Conservation (phyloP, 148 eudicot genomes). For the Diospyros lotus region DNA sequence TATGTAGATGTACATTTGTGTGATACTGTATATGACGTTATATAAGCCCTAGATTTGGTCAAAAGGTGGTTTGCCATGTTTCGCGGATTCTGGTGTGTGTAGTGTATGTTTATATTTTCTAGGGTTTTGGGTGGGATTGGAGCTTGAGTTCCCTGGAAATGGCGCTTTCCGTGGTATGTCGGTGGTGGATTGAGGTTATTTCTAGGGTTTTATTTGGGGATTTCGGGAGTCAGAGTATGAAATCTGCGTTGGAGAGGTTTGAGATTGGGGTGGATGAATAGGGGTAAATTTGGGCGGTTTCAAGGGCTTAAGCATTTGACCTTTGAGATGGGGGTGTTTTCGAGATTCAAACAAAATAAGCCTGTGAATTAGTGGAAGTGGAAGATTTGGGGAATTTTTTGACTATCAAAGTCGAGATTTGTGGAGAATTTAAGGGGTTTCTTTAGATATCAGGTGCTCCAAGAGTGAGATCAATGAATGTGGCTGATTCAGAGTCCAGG, state of each 20-base stretch:
- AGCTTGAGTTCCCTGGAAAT: slow-evolving; percentile 5
- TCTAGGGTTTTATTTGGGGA: neutral
- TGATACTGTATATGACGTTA: too few species aligned
- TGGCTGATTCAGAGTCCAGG: slow-evolving; percentile 23
- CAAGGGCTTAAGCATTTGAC: neutral
- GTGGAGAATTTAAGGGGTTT: neutral
- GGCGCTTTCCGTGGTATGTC: neutral
- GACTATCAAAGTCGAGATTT: neutral
- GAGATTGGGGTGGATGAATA: slow-evolving; percentile 5
- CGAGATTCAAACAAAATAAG: neutral
- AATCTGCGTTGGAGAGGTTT: neutral
- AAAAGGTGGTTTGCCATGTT: neutral
- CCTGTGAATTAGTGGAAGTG: slow-evolving; percentile 5
- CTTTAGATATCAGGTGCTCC: slow-evolving; percentile 23
- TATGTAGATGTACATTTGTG: neutral
- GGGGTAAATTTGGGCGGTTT: neutral
- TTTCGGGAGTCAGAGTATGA: neutral
- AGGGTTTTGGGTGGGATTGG: slow-evolving; percentile 9
- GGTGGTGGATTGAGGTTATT: neutral
- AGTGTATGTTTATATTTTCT: neutral
- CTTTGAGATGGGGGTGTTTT: neutral
- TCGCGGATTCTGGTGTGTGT: neutral
- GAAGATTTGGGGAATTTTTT: neutral
- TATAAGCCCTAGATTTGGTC: slow-evolving; percentile 10
- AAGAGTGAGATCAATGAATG: slow-evolving; percentile 15